Evolutionary conservation across 208 protist genomes (phyloP).

Genomic region (Crithidia sp.): DNA sequence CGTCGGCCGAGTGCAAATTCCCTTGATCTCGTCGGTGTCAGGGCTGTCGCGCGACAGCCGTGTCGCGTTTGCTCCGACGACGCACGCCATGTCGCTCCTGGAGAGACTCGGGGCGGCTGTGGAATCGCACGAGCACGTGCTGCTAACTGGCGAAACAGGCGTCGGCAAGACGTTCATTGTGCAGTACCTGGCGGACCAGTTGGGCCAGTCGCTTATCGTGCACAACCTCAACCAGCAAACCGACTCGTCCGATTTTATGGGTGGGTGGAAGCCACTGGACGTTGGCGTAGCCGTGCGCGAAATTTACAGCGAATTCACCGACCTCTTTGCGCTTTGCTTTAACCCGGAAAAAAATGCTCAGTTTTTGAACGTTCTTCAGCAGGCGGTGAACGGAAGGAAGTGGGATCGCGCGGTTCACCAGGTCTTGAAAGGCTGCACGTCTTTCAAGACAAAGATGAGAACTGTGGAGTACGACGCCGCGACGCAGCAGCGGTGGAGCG

Average conservation of each 20-base stretch:
- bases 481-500: constrained; percentile 56
- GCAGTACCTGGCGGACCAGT: constrained; percentile 89
- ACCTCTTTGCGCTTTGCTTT: constrained; percentile 96
- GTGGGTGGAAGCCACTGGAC: constrained; percentile 99
- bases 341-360: constrained; percentile 77
- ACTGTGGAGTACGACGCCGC: constrained; percentile 25
- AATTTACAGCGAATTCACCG: constrained; percentile 88
- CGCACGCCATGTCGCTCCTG: constrained; percentile 92
- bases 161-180: constrained; percentile 95
- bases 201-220: constrained; percentile 94
- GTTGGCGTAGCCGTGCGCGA: constrained; percentile 74
- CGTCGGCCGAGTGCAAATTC: constrained; percentile 67
- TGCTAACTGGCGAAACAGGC: constrained; percentile 99
- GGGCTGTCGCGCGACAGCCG: constrained; percentile 55
- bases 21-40: constrained; percentile 39
- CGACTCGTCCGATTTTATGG: constrained; percentile 99
- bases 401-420: constrained; percentile 63
- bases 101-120: constrained; percentile 95
- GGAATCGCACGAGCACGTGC: constrained; percentile 93
- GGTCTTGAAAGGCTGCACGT: constrained; percentile 78
- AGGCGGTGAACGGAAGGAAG: constrained; percentile 66
- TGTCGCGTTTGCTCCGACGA: constrained; percentile 95
- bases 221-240: constrained; percentile 99
- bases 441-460: constrained; percentile 65
- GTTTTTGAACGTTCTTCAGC: constrained; percentile 77